phyloP scores from a whole-genome alignment of 2,329 filamentous ascomycete species.

The Trichoderma breve region DNA sequence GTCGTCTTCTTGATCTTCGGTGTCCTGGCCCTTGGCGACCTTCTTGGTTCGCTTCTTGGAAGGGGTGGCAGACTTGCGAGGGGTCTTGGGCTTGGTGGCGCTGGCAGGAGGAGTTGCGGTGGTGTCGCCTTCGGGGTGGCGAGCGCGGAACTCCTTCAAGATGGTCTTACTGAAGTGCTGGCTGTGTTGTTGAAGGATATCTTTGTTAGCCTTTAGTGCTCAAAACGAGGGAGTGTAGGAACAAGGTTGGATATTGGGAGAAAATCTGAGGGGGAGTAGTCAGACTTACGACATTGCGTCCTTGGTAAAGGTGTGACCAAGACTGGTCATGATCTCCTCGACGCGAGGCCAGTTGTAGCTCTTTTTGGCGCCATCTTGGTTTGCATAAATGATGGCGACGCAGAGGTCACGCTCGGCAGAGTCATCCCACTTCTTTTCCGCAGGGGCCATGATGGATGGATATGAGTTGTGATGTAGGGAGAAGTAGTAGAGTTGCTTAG shows the following conservation, averaged over 20 bases:
- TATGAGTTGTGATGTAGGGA: not conserved
- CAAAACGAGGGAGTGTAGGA: not conserved
- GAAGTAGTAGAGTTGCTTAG: not conserved
- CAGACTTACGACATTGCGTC: constrained; percentile 40
- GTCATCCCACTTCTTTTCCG: constrained; percentile 39
- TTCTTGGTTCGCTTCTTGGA: constrained; percentile 22
- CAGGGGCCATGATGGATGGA: constrained; percentile 28
- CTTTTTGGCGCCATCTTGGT: constrained; percentile 27
- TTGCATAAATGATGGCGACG: constrained; percentile 35
- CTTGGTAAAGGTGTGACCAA: constrained; percentile 38
- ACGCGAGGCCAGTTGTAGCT: constrained; percentile 37
- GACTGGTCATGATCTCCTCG: constrained; percentile 31
- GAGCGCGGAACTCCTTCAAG: constrained; percentile 35
- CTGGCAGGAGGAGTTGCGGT: not conserved
- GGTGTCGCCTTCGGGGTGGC: constrained; percentile 22
- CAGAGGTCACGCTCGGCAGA: constrained; percentile 40
- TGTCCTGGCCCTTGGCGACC: not conserved
- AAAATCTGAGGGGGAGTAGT: not conserved
- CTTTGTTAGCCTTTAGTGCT: not conserved
- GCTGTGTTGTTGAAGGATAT: constrained; percentile 24
- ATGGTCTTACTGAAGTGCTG: constrained; percentile 42
- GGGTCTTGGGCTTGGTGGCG: constrained; percentile 4
- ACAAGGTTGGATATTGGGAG: too few relatives aligned
- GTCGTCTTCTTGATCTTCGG: constrained; percentile 12
- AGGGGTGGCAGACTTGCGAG: constrained; percentile 21